Base-by-base conservation (phyloP, 2,329 filamentous ascomycete species). In the Fonsecaea pugnacius region DNA sequence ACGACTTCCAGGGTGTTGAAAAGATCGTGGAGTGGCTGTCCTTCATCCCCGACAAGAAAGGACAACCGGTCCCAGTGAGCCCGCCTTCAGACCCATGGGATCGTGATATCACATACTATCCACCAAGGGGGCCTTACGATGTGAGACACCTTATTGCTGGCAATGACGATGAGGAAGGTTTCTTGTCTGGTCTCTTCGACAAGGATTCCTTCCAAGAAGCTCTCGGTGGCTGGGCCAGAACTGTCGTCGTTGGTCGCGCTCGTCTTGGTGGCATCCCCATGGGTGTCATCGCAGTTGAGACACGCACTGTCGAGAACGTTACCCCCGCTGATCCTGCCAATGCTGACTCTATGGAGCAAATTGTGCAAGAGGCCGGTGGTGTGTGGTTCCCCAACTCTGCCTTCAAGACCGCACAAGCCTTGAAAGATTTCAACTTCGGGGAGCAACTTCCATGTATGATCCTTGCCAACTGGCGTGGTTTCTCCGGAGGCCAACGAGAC, bases 381-480 rank as follows among this genome's bases (percentile, higher is more conserved):
- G 95, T 99, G 32, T 99, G 95, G 95, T 99, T 98, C 82, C 95
- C 95, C 76, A 99, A 99, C 86, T 98, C 94, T 10, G 95, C 95
- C 27, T 99, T 94, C 89, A 99, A 99, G 90, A 99, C 95, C 67
- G 95, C 95, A 2, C 95, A 99, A 80, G 95, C 95, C 62, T 96
- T 99, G 82, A 92, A 90, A 74, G 95, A 99, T 83, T 99, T 99
- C 87, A 99, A 99, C 87, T 88, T 96, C 71, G 95, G 95, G 77
- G 95, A 99, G 82, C 95, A 99, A 83, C 85, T 99, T 75, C 95
- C 95, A 63, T 83, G 99, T 70, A 98, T 99, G 92, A 99, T 99
- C 76, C 88, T 99, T 69, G 95, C 95, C 80, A 99, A 99, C 86
- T 99, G 95, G 95, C 90, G 95, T 88, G 95, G 95, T 84, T 99